Percentiles rank a stretch among this genome's conserved stretches.
Conservation (phyloP, 805 yeast species). For the Teunomyces gatunensis region DNA sequence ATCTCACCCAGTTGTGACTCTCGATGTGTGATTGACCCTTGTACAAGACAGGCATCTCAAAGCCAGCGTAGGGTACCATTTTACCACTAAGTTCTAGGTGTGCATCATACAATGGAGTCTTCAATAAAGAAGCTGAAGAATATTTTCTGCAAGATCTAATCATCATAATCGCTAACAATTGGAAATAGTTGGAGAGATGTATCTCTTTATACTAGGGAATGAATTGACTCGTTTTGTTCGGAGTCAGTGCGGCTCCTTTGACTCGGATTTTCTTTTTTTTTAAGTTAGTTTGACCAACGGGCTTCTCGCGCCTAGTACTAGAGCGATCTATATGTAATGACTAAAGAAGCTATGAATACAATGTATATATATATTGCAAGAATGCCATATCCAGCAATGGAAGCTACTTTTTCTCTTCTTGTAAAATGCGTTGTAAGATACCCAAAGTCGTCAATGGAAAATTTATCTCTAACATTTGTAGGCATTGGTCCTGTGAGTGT, state of each 20-base stretch:
- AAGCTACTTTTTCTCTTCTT: background rate
- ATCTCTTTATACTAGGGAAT: slow-evolving; percentile 1
- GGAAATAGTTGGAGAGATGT: background rate
- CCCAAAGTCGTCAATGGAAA: slow-evolving; percentile 18
- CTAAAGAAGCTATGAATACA: background rate
- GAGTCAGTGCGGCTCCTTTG: slow-evolving; percentile 2
- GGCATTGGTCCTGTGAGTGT: slow-evolving; percentile 6
- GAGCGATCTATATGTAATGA: background rate
- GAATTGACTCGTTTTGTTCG: background rate
- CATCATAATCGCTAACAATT: background rate
- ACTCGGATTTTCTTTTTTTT: background rate
- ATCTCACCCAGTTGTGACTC: slow-evolving; percentile 92
- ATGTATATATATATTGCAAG: background rate
- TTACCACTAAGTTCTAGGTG: slow-evolving; percentile 80
- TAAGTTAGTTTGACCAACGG: background rate
- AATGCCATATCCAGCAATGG: background rate
- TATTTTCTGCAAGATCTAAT: slow-evolving; percentile 16
- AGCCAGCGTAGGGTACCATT: slow-evolving; percentile 97
- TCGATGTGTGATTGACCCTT: slow-evolving; percentile 83
- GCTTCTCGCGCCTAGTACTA: background rate
- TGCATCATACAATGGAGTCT: slow-evolving; percentile 79
- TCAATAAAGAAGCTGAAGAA: slow-evolving; percentile 37
- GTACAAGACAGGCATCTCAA: slow-evolving; percentile 89
- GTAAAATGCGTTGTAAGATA: slow-evolving; percentile 8
- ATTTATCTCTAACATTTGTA: background rate